Percentiles rank a stretch among this genome's conserved stretches.
These are phyloP conservation scores for Calonectria crousiana DNA, from an alignment of 2,329 filamentous ascomycete genomes.

Conservation along the genomic window DNA sequence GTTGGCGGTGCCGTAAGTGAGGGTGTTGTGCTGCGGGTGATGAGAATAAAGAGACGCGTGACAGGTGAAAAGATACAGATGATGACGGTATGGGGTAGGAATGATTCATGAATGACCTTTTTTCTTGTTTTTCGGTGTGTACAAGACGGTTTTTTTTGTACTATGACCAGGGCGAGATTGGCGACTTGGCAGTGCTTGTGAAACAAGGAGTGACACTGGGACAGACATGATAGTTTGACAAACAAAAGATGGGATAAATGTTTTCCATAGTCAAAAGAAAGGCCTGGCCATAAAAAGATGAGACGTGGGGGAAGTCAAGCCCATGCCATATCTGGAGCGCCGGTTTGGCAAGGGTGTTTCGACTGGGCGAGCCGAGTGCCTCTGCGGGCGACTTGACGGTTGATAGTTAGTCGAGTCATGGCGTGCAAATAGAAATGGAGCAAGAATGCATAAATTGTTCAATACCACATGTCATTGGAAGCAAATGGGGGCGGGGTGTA, in stretches of 20 bases:
- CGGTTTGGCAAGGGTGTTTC: constrained; percentile 16
- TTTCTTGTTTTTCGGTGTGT: constrained; percentile 1
- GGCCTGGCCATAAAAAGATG: neutral
- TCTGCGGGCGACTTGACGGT: neutral
- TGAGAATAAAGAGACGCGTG: neutral
- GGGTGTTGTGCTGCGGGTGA: neutral
- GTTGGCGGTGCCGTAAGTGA: constrained; percentile 44
- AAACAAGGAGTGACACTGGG: neutral
- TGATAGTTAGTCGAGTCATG: neutral
- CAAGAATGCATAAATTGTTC: neutral
- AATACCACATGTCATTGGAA: constrained; percentile 3
- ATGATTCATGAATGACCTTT: neutral
- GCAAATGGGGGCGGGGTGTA: neutral
- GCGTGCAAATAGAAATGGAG: neutral
- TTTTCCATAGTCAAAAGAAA: neutral
- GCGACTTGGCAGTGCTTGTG: neutral
- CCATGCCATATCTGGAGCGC: neutral
- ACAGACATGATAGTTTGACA: neutral
- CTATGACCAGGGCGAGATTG: neutral
- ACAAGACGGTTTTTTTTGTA: neutral
- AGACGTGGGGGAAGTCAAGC: neutral
- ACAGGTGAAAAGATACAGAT: neutral
- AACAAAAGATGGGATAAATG: neutral
- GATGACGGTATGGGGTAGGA: neutral
- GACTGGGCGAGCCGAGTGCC: constrained; percentile 23